These are phyloP conservation scores for Saccharomyces pastorianus DNA, from an alignment of 1,139 yeast species.

Conservation along the genomic window DNA sequence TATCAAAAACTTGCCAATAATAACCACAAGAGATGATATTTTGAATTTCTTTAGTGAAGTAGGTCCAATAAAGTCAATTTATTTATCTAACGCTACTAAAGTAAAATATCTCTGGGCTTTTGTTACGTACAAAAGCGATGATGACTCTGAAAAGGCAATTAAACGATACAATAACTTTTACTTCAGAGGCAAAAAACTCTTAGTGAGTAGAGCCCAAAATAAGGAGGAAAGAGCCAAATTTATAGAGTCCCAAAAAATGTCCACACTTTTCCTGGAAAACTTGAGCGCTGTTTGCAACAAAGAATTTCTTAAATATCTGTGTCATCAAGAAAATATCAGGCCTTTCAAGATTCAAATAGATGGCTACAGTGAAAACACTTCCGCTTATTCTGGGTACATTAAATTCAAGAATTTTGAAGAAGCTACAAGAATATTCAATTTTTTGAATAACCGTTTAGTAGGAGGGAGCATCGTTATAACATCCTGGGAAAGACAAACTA, in stretches of 20 bases:
- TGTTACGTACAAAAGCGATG: constrained; percentile 34
- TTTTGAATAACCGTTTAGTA: constrained; percentile 22
- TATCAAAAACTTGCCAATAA: constrained; percentile 39
- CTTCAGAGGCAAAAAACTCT: constrained; percentile 26
- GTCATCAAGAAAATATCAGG: constrained; percentile 12
- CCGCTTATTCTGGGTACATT: constrained; percentile 23
- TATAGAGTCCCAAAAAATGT: constrained; percentile 9
- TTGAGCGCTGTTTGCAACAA: constrained; percentile 24
- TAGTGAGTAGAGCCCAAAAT: constrained; percentile 30
- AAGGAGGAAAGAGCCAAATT: constrained; percentile 7
- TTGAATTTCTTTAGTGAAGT: constrained; percentile 33
- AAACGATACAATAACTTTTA: constrained; percentile 21
- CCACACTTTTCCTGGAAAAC: constrained; percentile 20
- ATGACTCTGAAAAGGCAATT: constrained; percentile 29
- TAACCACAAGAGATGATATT: constrained; percentile 34
- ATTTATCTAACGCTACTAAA: constrained; percentile 33
- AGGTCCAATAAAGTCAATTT: constrained; percentile 38
- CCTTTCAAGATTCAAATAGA: constrained; percentile 6
- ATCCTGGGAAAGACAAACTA: constrained; percentile 15
- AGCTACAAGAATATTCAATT: constrained; percentile 17
- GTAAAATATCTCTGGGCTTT: constrained; percentile 41
- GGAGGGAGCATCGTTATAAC: constrained; percentile 25
- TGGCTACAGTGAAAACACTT: constrained; percentile 2
- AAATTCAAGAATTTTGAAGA: constrained; percentile 19
- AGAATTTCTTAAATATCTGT: constrained; percentile 6